Evolutionary conservation across 2,329 filamentous ascomycete genomes (phyloP).

Genomic region (Colletotrichum lentis): DNA sequence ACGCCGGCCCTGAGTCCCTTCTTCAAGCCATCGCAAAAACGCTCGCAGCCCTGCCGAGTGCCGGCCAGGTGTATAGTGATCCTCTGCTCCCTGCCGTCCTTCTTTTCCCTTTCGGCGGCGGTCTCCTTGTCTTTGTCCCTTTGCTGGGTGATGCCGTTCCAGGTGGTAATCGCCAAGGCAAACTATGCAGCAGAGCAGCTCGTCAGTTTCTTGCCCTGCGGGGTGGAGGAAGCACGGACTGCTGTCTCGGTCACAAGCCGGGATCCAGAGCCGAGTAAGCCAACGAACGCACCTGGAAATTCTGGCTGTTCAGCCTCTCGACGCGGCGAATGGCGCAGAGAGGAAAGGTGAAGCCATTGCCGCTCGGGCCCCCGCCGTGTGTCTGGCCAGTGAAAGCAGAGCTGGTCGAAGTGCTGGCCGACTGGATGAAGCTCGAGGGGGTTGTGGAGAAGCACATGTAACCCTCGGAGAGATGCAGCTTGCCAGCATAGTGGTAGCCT

Average conservation of each 20-base stretch:
- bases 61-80: slow-evolving; percentile 92
- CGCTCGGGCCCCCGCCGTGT: slow-evolving; percentile 88
- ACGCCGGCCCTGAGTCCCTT: slow-evolving; percentile 86
- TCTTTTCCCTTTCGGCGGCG: slow-evolving; percentile 46
- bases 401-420: slow-evolving; percentile 80
- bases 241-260: slow-evolving; percentile 11
- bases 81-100: slow-evolving; percentile 72
- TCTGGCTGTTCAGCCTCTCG: slow-evolving; percentile 91
- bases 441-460: slow-evolving; percentile 98
- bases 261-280: not conserved
- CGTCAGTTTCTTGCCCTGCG: slow-evolving; percentile 17
- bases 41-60: slow-evolving; percentile 86
- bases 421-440: slow-evolving; percentile 83
- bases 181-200: slow-evolving; percentile 61
- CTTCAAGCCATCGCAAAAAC: slow-evolving; percentile 96
- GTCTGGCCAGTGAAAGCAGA: slow-evolving; percentile 91
- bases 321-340: slow-evolving; percentile 91
- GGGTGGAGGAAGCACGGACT: slow-evolving; percentile 17
- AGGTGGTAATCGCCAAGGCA: slow-evolving; percentile 91
- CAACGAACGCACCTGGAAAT: slow-evolving; percentile 69
- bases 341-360: slow-evolving; percentile 95
- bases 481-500: slow-evolving; percentile 89
- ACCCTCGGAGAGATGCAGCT: slow-evolving; percentile 91
- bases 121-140: slow-evolving; percentile 55
- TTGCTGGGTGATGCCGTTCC: slow-evolving; percentile 77